phyloP scores from a whole-genome alignment of 805 yeast species.

The Sugiyamaella mastotermitis region DNA sequence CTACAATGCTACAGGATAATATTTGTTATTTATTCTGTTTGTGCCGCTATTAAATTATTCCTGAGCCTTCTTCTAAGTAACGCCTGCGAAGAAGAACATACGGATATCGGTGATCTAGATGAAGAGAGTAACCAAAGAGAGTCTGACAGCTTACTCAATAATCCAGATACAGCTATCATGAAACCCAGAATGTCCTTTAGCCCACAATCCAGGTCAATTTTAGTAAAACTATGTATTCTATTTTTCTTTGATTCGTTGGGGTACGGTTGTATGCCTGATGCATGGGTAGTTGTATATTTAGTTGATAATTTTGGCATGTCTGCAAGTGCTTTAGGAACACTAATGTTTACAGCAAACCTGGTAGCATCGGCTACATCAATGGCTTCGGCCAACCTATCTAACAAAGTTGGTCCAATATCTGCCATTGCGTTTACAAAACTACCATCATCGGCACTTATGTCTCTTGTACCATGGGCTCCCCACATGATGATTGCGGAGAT shows the following conservation, averaged over 20 bases:
- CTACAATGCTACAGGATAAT: constrained; percentile 49
- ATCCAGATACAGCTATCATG: neutral
- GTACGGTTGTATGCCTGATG: constrained; percentile 78
- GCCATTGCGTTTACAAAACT: constrained; percentile 71
- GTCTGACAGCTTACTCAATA: neutral
- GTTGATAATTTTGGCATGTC: constrained; percentile 47
- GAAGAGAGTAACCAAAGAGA: neutral
- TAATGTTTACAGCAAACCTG: constrained; percentile 58
- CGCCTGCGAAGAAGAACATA: constrained; percentile 37
- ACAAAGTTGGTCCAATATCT: constrained; percentile 66
- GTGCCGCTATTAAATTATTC: constrained; percentile 45
- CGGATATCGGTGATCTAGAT: neutral
- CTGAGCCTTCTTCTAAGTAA: constrained; percentile 39
- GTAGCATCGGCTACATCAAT: constrained; percentile 63
- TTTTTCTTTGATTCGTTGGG: constrained; percentile 87
- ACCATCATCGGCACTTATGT: constrained; percentile 67
- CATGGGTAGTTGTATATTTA: constrained; percentile 85
- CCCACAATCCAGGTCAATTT: neutral
- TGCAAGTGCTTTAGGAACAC: constrained; percentile 53
- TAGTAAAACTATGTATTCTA: constrained; percentile 20
- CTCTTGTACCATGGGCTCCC: constrained; percentile 45
- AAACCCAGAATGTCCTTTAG: neutral
- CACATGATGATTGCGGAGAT: constrained; percentile 40
- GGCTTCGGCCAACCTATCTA: constrained; percentile 69
- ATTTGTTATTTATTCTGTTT: constrained; percentile 48